phyloP scores from a whole-genome alignment of 1,284 basidiomycete species.

The Volvariella surrecta region DNA sequence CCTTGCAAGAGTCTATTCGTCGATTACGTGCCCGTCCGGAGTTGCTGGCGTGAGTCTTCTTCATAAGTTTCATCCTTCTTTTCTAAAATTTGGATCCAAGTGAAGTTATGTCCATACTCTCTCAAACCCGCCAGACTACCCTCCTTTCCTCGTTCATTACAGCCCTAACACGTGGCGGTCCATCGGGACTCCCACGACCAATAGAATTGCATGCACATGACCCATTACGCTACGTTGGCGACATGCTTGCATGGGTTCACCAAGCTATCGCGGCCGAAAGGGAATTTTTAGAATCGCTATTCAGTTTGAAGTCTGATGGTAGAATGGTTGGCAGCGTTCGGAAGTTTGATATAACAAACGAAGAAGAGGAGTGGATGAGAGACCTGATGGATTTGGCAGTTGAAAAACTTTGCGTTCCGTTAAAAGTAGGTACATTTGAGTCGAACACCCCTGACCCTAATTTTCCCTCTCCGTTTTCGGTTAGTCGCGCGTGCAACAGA shows the following conservation, averaged over 20 bases:
- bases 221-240: conserved; percentile 91
- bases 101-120: conserved; percentile 72
- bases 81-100: conserved; percentile 27
- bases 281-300: conserved; percentile 85
- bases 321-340: conserved; percentile 76
- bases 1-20: conserved; percentile 67
- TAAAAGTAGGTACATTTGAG: conserved; percentile 48
- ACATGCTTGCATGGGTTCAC: conserved; percentile 99
- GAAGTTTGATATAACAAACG: conserved; percentile 41
- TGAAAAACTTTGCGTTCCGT: conserved; percentile 78
- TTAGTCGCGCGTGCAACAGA: conserved; percentile 87
- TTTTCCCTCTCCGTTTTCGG: conserved; percentile 9
- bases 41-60: conserved; percentile 58
- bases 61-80: conserved; percentile 1
- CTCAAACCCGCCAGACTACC: conserved; percentile 75
- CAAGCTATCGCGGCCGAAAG: conserved; percentile 92
- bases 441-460: not conserved
- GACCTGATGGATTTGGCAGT: conserved; percentile 81
- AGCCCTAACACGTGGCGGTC: conserved; percentile 86
- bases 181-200: conserved; percentile 81
- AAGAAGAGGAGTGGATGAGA: conserved; percentile 74
- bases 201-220: conserved; percentile 98
- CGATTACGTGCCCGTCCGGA: conserved; percentile 72
- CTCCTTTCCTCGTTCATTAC: conserved; percentile 77
- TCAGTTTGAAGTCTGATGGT: conserved; percentile 56